These are phyloP conservation scores for Choanephora cucurbitarum DNA, from an alignment of 371 early-diverging fungal species.

Conservation along the genomic window DNA sequence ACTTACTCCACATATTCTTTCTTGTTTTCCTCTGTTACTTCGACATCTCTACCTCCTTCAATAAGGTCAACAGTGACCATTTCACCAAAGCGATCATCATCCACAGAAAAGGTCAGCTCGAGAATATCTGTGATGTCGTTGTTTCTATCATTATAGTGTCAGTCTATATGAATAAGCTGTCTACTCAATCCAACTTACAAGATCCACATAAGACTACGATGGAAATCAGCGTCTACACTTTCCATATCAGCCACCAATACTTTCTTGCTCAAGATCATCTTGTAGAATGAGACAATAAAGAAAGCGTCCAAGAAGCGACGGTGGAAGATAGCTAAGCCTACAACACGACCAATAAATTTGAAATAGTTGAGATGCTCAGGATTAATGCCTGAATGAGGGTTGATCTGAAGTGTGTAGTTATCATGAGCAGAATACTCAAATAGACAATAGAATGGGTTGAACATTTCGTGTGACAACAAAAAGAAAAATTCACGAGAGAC, in stretches of 20 bases:
- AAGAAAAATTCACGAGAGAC: conserved; percentile 97
- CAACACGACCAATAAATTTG: conserved; percentile 96
- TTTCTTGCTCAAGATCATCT: conserved; percentile 91
- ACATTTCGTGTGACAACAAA: conserved; percentile 96
- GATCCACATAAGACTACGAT: conserved; percentile 92
- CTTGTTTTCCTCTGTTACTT: conserved; percentile 97
- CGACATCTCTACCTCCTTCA: conserved; percentile 87
- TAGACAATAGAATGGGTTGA: conserved; percentile 96
- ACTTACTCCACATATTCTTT: conserved; percentile 87
- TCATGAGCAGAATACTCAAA: conserved; percentile 98
- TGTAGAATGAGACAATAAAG: conserved; percentile 96
- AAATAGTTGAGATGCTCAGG: conserved; percentile 99
- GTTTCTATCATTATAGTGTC: conserved; percentile 53
- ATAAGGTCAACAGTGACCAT: conserved; percentile 90
- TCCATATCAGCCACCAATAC: conserved; percentile 92
- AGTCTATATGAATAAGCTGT: not conserved
- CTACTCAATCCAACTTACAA: conserved; percentile 51
- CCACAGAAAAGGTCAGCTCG: conserved; percentile 89
- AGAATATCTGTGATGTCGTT: conserved; percentile 89
- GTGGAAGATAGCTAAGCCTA: conserved; percentile 97
- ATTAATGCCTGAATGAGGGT: conserved; percentile 94
- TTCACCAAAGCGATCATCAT: conserved; percentile 94
- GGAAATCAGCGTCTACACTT: conserved; percentile 92
- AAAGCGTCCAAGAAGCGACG: conserved; percentile 95
- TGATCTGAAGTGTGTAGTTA: conserved; percentile 96